phyloP scores from a whole-genome alignment of 2,329 filamentous ascomycete genomes.

The Lecanicillium sp. region DNA sequence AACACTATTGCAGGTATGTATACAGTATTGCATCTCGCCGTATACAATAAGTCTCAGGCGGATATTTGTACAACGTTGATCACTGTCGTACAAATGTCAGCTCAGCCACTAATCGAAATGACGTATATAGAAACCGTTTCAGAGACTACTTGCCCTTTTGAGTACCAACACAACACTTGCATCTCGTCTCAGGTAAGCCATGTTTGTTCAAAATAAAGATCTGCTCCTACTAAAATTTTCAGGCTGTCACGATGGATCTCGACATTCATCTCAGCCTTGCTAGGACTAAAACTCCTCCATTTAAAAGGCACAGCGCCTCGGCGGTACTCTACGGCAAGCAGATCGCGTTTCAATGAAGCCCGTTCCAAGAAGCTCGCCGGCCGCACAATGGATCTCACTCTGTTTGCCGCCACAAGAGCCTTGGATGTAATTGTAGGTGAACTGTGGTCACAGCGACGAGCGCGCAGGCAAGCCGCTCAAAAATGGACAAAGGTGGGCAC shows the following conservation, averaged over 20 bases:
- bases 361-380: slow-evolving; percentile 42
- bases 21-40: not conserved
- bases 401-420: slow-evolving; percentile 69
- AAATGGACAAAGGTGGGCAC: slow-evolving; percentile 38
- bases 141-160: slow-evolving; percentile 6
- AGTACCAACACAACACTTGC: too few species aligned
- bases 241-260: slow-evolving; percentile 52
- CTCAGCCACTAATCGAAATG: slow-evolving; percentile 7
- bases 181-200: slow-evolving; percentile 1
- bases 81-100: not conserved
- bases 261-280: slow-evolving; percentile 49
- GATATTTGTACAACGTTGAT: not conserved
- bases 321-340: slow-evolving; percentile 18
- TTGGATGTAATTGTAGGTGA: slow-evolving; percentile 62
- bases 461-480: slow-evolving; percentile 32
- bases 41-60: not conserved
- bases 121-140: slow-evolving; percentile 20
- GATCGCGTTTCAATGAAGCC: not conserved
- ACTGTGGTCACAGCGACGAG: slow-evolving; percentile 48
- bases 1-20: slow-evolving; percentile 49
- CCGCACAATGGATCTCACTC: slow-evolving; percentile 70
- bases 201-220: not conserved
- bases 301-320: slow-evolving; percentile 28
- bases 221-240: not conserved
- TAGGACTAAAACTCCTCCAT: slow-evolving; percentile 49